Conservation (phyloP, 2,329 filamentous ascomycete species). For the Venturia pyrina region DNA sequence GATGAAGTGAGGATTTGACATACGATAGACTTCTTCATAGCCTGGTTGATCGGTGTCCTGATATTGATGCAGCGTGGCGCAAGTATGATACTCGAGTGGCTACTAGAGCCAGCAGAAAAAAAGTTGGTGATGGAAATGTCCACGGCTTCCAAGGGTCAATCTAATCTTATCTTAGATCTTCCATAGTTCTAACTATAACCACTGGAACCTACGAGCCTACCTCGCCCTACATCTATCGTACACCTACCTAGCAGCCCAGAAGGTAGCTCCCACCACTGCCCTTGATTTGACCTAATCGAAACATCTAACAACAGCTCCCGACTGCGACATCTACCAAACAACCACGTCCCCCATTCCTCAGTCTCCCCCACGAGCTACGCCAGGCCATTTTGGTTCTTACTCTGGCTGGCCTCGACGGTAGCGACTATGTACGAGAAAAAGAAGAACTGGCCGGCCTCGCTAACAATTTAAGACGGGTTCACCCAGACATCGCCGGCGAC, state of each 20-base stretch:
- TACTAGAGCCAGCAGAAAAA: not conserved
- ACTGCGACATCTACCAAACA: too few species aligned
- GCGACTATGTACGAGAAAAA: too few species aligned
- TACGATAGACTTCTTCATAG: conserved; percentile 2
- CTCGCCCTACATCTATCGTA: too few species aligned
- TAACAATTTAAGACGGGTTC: too few species aligned
- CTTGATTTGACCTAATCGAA: conserved; percentile 16
- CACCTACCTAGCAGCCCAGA: too few species aligned
- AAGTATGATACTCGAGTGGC: not conserved
- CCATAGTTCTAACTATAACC: not conserved
- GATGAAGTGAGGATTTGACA: not conserved
- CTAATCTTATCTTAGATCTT: conserved; percentile 25
- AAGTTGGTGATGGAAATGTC: not conserved
- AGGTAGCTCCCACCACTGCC: too few species aligned
- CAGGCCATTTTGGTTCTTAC: too few species aligned
- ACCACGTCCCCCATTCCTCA: too few species aligned
- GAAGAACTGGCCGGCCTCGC: too few species aligned
- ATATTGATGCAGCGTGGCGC: not conserved
- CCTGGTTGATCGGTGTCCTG: not conserved
- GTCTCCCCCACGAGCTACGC: not conserved
- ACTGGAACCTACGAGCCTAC: too few species aligned
- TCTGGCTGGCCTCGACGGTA: too few species aligned
- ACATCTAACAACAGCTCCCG: not conserved
- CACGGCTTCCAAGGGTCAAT: not conserved
- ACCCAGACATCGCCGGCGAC: too few species aligned